Evolutionary conservation across 2,329 filamentous ascomycete genomes (phyloP).

Genomic region (Diaporthe sp.): DNA sequence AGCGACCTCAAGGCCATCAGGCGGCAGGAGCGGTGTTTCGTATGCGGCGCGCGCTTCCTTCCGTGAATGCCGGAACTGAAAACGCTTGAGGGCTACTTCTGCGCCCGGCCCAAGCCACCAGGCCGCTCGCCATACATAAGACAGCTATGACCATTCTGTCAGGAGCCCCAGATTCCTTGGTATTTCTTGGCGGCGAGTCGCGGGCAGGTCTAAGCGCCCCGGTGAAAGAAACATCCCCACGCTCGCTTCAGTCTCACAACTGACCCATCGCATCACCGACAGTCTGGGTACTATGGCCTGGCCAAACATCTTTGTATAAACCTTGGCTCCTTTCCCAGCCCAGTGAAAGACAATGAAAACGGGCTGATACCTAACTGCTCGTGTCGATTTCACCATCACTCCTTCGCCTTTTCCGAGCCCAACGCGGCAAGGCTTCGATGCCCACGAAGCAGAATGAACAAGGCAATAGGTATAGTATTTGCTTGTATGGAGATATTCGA

Average conservation of each 20-base stretch:
- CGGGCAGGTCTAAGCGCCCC: background rate
- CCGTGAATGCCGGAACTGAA: background rate
- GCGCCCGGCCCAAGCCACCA: background rate
- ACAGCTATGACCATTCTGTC: background rate
- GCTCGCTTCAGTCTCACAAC: background rate
- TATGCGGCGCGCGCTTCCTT: background rate
- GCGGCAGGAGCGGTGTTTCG: background rate
- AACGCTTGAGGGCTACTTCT: background rate
- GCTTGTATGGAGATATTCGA: background rate
- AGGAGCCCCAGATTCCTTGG: background rate
- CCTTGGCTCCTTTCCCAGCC: background rate
- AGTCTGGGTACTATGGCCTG: background rate
- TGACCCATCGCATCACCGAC: background rate
- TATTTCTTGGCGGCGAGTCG: conserved; percentile 1
- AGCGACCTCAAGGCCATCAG: background rate
- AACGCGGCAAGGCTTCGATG: background rate
- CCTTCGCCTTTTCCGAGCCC: background rate
- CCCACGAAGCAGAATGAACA: background rate
- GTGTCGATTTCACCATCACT: background rate
- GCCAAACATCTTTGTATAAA: background rate
- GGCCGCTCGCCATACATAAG: background rate
- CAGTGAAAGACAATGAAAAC: background rate
- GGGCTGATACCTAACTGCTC: background rate
- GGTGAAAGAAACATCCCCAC: background rate
- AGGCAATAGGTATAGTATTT: background rate